Evolutionary conservation across 1,284 basidiomycete genomes (phyloP), one percentile per base, ranked within the genome.

Genomic region (Peniophora sp.): DNA sequence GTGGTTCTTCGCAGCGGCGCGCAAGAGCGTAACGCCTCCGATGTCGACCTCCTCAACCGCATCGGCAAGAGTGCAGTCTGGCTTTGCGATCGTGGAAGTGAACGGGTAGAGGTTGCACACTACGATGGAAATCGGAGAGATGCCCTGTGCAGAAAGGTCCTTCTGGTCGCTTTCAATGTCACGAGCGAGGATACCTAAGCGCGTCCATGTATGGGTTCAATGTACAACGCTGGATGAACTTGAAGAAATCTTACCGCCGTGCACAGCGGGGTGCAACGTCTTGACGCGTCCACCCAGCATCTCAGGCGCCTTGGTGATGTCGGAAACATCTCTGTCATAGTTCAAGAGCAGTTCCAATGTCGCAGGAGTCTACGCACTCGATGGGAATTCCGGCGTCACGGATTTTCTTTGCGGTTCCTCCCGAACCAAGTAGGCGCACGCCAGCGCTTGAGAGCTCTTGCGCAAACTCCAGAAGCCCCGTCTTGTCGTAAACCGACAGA

Each of bases 71-170:
- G 92, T 92, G 69, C 94, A 96, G 59, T 83, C 81, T 0, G 94
- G 91, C 64, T 89, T 85, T 2, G 85, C 75, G 64, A 98, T 93
- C 50, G 95, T 97, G 41, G 88, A 81, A 20, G 88, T 84, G 72
- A 99, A 99, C 1, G 97, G 97, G 74, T 99, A 99, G 50, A 99
- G 85, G 71, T 99, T 99, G 85, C 97, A 99, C 53, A 97, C 92
- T 51, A 97, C 93, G 70, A 97, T 86, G 50, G 88, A 85, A 71
- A 97, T 97, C 54, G 90, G 89, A 16, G 87, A 80, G 67, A 97
- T 97, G 52, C 75, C 76, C 63, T 95, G 92, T 14, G 83, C 74
- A 34, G 77, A 71, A 52, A 97, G 78, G 67, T 97, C 95, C 51
- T 77, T 74, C 58, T 91, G 78, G 70, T 97, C 94, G 9, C 90